Percentiles rank a stretch among this genome's conserved stretches.
phyloP scores from a whole-genome alignment of 179 eudicot genomes.

The Vitellaria paradoxa region DNA sequence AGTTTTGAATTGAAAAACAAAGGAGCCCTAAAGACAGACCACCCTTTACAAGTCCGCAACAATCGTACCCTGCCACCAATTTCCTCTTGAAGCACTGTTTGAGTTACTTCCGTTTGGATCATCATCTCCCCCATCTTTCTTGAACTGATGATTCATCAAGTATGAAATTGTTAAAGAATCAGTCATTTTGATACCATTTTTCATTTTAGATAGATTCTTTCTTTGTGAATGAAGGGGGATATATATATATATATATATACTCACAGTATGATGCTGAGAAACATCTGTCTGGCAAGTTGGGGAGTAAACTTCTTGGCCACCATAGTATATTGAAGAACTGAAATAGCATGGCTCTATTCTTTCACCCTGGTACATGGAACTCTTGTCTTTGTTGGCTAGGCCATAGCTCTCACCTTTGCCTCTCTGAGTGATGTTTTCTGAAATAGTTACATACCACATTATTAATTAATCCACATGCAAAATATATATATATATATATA shows the following conservation, averaged over 20 bases:
- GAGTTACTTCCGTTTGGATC: conserved; percentile 46
- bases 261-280: conserved; percentile 33
- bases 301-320: conserved; percentile 81
- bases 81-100: conserved; percentile 69
- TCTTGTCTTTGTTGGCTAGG: conserved; percentile 24
- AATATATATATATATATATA: no score
- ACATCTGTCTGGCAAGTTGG: conserved; percentile 35
- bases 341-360: conserved; percentile 49
- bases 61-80: conserved; percentile 88
- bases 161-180: background rate
- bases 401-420: conserved; percentile 21
- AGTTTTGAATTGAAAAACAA: background rate
- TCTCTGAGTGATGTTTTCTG: conserved; percentile 24
- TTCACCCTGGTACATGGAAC: conserved; percentile 37
- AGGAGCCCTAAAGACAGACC: background rate
- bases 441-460: background rate
- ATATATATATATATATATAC: conserved; percentile 2
- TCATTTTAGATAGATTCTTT: background rate
- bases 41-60: background rate
- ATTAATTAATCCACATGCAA: no score
- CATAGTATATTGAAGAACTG: conserved; percentile 85
- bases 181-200: background rate
- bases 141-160: conserved; percentile 32
- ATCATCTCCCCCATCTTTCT: conserved; percentile 48
- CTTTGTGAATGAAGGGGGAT: background rate